A percentile compares a stretch with the other conserved stretches of the same genome.
Conservation (phyloP, 305 asterid species). For the Striga hermonthica region DNA sequence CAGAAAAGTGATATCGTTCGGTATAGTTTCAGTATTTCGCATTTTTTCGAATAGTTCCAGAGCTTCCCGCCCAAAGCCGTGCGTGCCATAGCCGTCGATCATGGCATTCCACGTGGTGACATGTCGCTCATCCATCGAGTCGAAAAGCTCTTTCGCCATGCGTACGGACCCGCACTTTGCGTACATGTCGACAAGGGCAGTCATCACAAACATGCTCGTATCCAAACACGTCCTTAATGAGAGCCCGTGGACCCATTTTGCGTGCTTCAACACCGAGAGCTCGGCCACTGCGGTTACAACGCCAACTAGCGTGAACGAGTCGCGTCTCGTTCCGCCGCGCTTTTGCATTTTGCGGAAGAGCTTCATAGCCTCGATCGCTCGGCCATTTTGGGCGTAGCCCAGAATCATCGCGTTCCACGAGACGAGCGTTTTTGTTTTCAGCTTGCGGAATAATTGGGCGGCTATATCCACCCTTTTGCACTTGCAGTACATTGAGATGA, state of each 20-base stretch:
- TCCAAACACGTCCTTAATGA: constrained; percentile 52
- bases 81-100: constrained; percentile 98
- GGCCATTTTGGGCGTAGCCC: constrained; percentile 80
- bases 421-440: constrained; percentile 58
- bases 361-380: constrained; percentile 52
- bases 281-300: constrained; percentile 85
- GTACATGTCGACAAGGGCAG: constrained; percentile 93
- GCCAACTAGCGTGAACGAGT: constrained; percentile 85
- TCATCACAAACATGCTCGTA: constrained; percentile 57
- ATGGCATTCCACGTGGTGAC: constrained; percentile 94
- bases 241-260: constrained; percentile 87
- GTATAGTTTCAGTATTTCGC: constrained; percentile 46
- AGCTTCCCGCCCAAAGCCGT: constrained; percentile 78
- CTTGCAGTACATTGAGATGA: constrained; percentile 92
- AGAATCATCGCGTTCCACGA: constrained; percentile 90
- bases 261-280: constrained; percentile 66
- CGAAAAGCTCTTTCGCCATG: constrained; percentile 67
- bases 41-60: constrained; percentile 61
- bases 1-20: constrained; percentile 71
- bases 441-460: constrained; percentile 49
- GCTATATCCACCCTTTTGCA: constrained; percentile 71
- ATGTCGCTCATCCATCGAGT: constrained; percentile 58
- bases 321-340: constrained; percentile 46
- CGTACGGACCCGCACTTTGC: constrained; percentile 85
- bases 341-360: constrained; percentile 65